A percentile compares a stretch with the other conserved stretches of the same genome.
These are phyloP conservation scores for Yamadazyma mexicana DNA, from an alignment of 1,139 yeast species.

Conservation along the genomic window DNA sequence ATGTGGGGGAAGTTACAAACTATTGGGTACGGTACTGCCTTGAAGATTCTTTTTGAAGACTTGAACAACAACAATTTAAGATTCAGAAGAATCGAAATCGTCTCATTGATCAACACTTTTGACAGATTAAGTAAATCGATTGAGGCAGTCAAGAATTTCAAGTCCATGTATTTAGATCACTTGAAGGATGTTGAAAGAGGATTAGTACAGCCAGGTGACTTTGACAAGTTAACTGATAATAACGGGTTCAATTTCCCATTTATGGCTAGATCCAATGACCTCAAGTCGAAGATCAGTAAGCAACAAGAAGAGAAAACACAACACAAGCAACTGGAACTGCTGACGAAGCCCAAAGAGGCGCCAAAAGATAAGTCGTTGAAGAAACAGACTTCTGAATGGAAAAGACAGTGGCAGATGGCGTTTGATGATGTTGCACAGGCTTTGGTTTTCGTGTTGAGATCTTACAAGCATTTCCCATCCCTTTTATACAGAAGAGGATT, in stretches of 20 bases:
- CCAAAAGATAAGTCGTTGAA: slow-evolving; percentile 1
- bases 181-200: slow-evolving; percentile 44
- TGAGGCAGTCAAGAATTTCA: slow-evolving; percentile 71
- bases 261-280: slow-evolving; percentile 17
- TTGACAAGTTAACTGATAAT: slow-evolving; percentile 29
- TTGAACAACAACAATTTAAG: slow-evolving; percentile 40
- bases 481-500: slow-evolving; percentile 53
- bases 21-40: slow-evolving; percentile 95
- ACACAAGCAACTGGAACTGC: slow-evolving; percentile 2
- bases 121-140: slow-evolving; percentile 88
- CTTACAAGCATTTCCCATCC: slow-evolving; percentile 72
- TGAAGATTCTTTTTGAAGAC: slow-evolving; percentile 83
- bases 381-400: slow-evolving; percentile 6
- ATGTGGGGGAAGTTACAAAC: slow-evolving; percentile 98
- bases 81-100: slow-evolving; percentile 81
- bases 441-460: slow-evolving; percentile 58
- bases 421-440: slow-evolving; percentile 61
- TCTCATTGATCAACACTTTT: slow-evolving; percentile 87
- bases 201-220: slow-evolving; percentile 42
- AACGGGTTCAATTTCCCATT: slow-evolving; percentile 46
- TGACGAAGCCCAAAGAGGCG: no score
- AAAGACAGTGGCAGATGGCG: slow-evolving; percentile 38
- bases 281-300: slow-evolving; percentile 13
- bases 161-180: slow-evolving; percentile 49
- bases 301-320: slow-evolving; percentile 5